phyloP scores from a whole-genome alignment of 2,329 filamentous ascomycete species.

The Colletotrichum tamarilloi region DNA sequence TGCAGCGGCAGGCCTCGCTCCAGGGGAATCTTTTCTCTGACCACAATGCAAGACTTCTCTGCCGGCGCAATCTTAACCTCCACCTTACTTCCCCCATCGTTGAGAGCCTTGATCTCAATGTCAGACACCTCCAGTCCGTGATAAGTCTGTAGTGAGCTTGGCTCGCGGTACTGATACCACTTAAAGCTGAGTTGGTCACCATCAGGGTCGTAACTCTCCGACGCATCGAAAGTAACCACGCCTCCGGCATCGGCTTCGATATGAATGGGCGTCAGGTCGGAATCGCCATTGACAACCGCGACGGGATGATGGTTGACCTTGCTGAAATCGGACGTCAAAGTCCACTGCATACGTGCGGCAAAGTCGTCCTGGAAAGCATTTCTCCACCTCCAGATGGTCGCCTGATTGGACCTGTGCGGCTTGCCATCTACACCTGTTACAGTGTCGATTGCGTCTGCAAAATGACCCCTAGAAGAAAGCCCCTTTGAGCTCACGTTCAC shows the following conservation, averaged over 20 bases:
- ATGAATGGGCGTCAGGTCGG: slow-evolving; percentile 49
- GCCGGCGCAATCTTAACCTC: slow-evolving; percentile 36
- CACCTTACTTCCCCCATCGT: slow-evolving; percentile 33
- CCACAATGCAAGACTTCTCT: slow-evolving; percentile 50
- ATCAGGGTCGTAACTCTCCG: slow-evolving; percentile 59
- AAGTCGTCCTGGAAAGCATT: slow-evolving; percentile 54
- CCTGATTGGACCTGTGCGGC: slow-evolving; percentile 43
- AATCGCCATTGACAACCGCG: slow-evolving; percentile 52
- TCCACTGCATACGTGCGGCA: slow-evolving; percentile 54
- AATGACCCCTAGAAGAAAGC: slow-evolving; percentile 37
- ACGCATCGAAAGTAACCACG: slow-evolving; percentile 55
- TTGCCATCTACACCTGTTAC: slow-evolving; percentile 43
- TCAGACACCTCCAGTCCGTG: slow-evolving; percentile 52
- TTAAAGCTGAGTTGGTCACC: slow-evolving; percentile 54
- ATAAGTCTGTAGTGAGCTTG: slow-evolving; percentile 52
- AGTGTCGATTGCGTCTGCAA: slow-evolving; percentile 44
- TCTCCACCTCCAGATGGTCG: slow-evolving; percentile 55
- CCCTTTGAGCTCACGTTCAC: slow-evolving; percentile 43
- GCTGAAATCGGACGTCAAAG: slow-evolving; percentile 39
- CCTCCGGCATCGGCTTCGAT: slow-evolving; percentile 53
- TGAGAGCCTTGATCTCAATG: slow-evolving; percentile 43
- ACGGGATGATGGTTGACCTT: slow-evolving; percentile 60
- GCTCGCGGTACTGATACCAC: slow-evolving; percentile 61
- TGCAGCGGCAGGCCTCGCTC: slow-evolving; percentile 57
- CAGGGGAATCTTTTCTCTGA: slow-evolving; percentile 23